phyloP scores from a whole-genome alignment of 140 eudicot species.

The Erigeron philadelphicus region DNA sequence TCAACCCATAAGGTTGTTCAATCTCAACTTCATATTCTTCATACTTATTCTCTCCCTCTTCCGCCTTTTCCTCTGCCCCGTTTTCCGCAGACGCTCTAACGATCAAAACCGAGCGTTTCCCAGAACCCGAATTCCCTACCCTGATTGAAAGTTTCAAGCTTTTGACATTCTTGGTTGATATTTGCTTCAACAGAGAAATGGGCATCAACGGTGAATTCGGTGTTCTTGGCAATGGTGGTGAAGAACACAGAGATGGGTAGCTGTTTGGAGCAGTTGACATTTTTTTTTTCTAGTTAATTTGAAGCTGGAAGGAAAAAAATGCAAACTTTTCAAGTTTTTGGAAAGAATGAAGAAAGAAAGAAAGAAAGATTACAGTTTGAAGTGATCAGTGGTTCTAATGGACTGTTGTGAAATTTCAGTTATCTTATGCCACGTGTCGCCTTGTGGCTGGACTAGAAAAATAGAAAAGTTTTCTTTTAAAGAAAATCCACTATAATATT shows the following conservation, averaged over 20 bases:
- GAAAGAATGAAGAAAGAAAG: conserved; percentile 9
- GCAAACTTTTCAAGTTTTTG: conserved; percentile 12
- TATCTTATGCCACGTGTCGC: conserved; percentile 39
- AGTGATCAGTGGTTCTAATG: conserved; percentile 39
- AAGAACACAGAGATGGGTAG: conserved; percentile 53
- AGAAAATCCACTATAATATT: conserved; percentile 19
- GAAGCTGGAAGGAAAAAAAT: not conserved
- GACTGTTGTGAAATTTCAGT: conserved; percentile 23
- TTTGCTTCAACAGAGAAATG: conserved; percentile 31
- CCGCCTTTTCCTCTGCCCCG: conserved; percentile 14
- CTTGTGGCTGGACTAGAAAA: conserved; percentile 14
- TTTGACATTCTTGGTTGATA: conserved; percentile 20
- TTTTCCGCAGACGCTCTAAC: conserved; percentile 43
- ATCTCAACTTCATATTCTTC: conserved; percentile 90
- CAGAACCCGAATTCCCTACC: conserved; percentile 27
- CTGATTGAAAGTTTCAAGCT: conserved; percentile 20
- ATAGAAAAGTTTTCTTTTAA: not conserved
- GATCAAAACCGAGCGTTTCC: conserved; percentile 29
- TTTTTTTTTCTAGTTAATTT: conserved; percentile 12
- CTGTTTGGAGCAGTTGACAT: conserved; percentile 55
- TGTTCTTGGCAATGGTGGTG: conserved; percentile 48
- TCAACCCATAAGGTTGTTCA: conserved; percentile 78
- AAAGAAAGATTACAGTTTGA: conserved; percentile 21
- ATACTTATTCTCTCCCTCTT: conserved; percentile 30
- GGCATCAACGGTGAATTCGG: conserved; percentile 10